Evolutionary conservation across 768 basidiomycete species (phyloP).

Genomic region (Amanita pseudoporphyria): DNA sequence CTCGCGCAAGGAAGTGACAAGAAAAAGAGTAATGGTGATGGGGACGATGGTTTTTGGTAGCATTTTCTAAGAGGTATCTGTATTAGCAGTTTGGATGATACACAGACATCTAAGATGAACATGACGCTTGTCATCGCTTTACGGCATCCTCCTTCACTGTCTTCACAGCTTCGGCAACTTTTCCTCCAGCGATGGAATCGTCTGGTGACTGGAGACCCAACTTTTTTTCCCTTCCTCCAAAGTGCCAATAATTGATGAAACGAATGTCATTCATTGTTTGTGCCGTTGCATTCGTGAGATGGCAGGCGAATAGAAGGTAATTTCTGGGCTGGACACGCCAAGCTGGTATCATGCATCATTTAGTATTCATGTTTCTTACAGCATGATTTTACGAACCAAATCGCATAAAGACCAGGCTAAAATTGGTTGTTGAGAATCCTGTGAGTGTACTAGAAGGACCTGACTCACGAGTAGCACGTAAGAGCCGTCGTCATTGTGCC

Average conservation of each 20-base stretch:
- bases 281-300: slow-evolving; percentile 82
- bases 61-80: slow-evolving; percentile 13
- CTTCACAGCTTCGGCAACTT: slow-evolving; percentile 42
- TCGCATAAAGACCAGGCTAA: slow-evolving; percentile 83
- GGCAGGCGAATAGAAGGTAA: slow-evolving; percentile 91
- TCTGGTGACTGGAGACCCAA: slow-evolving; percentile 24
- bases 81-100: slow-evolving; percentile 18
- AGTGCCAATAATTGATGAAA: slow-evolving; percentile 86
- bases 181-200: slow-evolving; percentile 23
- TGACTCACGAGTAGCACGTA: slow-evolving; percentile 82
- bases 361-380: neutral
- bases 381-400: slow-evolving; percentile 46
- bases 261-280: slow-evolving; percentile 78
- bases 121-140: no score
- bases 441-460: slow-evolving; percentile 5
- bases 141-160: slow-evolving; percentile 29
- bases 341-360: slow-evolving; percentile 34
- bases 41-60: slow-evolving; percentile 78
- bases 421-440: slow-evolving; percentile 8
- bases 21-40: slow-evolving; percentile 61
- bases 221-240: slow-evolving; percentile 77
- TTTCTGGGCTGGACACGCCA: slow-evolving; percentile 96
- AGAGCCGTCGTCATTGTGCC: slow-evolving; percentile 95
- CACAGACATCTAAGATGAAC: slow-evolving; percentile 11
- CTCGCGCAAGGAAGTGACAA: slow-evolving; percentile 66